Evolutionary conservation across 192 early-diverging fungal species (phyloP).

Genomic region (Backusella luteola): DNA sequence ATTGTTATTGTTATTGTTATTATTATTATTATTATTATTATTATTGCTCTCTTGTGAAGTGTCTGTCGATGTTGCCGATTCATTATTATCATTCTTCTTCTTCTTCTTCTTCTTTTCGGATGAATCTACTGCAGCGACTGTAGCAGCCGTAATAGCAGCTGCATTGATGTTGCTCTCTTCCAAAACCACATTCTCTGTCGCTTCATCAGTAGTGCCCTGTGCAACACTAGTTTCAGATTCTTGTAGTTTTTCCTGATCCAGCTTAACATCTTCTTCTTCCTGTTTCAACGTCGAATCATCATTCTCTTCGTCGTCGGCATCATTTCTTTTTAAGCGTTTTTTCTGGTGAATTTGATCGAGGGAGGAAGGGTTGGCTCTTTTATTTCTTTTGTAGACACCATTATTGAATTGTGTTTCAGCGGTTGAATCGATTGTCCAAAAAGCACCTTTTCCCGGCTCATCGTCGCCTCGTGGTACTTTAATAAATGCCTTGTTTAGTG

Average conservation of each 20-base stretch:
- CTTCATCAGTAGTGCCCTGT: not conserved
- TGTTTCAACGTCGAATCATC: not conserved
- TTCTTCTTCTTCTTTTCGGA: not conserved
- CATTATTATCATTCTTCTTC: not conserved
- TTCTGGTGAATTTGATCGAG: not conserved
- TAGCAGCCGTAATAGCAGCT: not conserved
- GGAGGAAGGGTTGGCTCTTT: slow-evolving; percentile 4
- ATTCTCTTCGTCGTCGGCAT: not conserved
- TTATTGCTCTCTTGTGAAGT: not conserved
- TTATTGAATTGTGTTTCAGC: slow-evolving; percentile 73
- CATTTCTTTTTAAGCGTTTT: not conserved
- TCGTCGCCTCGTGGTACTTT: slow-evolving; percentile 80
- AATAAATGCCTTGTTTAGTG: slow-evolving; percentile 93
- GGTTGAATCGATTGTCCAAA: slow-evolving; percentile 86
- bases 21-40: not conserved
- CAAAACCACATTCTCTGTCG: not conserved
- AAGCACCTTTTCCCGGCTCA: slow-evolving; percentile 93
- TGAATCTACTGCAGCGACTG: not conserved
- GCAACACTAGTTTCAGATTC: not conserved
- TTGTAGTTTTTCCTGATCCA: not conserved
- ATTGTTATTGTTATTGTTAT: not conserved
- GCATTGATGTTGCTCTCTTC: not conserved
- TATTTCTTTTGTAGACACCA: slow-evolving; percentile 39
- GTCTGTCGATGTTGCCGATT: not conserved
- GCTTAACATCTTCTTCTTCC: not conserved